A percentile compares a stretch with the other conserved stretches of the same genome.
phyloP scores from a whole-genome alignment of 2,329 filamentous ascomycete species.

The Eutypella sp. region DNA sequence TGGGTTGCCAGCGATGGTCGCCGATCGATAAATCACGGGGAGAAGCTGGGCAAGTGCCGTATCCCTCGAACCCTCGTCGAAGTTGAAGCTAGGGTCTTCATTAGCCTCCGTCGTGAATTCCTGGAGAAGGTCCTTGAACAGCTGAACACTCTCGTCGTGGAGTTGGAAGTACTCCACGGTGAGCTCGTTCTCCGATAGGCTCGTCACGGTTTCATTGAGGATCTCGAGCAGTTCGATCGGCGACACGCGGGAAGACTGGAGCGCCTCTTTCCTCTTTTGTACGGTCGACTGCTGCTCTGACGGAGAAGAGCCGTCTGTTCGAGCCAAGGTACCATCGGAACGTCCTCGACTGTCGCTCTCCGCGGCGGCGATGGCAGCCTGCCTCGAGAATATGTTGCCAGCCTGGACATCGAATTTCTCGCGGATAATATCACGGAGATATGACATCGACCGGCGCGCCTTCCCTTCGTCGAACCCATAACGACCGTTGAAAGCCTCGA shows the following conservation, averaged over 20 bases:
- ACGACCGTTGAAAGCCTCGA: constrained; percentile 4
- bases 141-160: constrained; percentile 11
- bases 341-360: neutral
- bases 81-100: neutral
- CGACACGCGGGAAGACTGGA: constrained; percentile 11
- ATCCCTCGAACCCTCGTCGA: constrained; percentile 2
- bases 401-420: constrained; percentile 3
- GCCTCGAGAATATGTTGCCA: constrained; percentile 2
- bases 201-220: constrained; percentile 15
- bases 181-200: constrained; percentile 17
- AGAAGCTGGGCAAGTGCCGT: constrained; percentile 3
- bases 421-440: constrained; percentile 8
- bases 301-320: neutral
- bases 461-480: constrained; percentile 1
- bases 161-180: constrained; percentile 20
- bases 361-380: neutral
- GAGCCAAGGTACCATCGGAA: neutral
- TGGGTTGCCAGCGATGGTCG: neutral
- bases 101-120: constrained; percentile 6
- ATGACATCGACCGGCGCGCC: constrained; percentile 2
- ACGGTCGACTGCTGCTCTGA: neutral
- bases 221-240: constrained; percentile 18
- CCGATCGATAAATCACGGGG: constrained; percentile 3
- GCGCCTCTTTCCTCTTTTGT: constrained; percentile 5
- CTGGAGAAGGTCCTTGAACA: constrained; percentile 9